These are phyloP conservation scores for Candida qinlingensis DNA, from an alignment of 805 yeast species.

Conservation along the genomic window DNA sequence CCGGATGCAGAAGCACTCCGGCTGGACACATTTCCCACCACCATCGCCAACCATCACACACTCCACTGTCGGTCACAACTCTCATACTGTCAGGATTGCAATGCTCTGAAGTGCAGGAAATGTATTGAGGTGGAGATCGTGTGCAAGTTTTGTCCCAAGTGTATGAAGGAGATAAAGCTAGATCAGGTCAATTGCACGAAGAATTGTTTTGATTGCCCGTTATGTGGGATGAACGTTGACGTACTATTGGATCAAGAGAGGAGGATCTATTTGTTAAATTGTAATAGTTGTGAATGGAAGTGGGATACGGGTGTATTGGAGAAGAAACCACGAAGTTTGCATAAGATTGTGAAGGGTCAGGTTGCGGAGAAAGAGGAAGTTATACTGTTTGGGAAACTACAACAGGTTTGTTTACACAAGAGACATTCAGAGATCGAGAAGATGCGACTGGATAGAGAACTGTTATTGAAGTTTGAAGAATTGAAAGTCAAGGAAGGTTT, in stretches of 20 bases:
- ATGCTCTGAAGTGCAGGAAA: constrained; percentile 23
- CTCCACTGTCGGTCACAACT: constrained; percentile 14
- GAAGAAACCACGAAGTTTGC: constrained; percentile 16
- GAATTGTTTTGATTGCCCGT: constrained; percentile 26
- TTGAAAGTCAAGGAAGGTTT: constrained; percentile 7
- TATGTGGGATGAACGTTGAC: constrained; percentile 13
- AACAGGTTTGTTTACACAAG: constrained; percentile 17
- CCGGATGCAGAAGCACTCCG: constrained; percentile 4
- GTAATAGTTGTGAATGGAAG: constrained; percentile 15
- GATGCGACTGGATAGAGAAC: constrained; percentile 12
- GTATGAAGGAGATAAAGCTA: constrained; percentile 22
- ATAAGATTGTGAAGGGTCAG: constrained; percentile 11
- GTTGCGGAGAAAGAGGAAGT: constrained; percentile 3
- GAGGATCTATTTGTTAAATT: constrained; percentile 11
- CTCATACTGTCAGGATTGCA: constrained; percentile 22
- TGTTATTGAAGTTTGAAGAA: constrained; percentile 13
- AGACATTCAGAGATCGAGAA: constrained; percentile 9
- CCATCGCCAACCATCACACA: constrained; percentile 17
- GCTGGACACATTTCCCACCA: constrained; percentile 19
- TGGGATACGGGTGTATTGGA: constrained; percentile 12
- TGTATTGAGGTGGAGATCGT: constrained; percentile 24
- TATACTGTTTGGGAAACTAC: constrained; percentile 14
- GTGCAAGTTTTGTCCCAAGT: constrained; percentile 23
- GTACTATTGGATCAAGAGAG: constrained; percentile 8
- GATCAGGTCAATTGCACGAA: constrained; percentile 21